A percentile compares a stretch with the other conserved stretches of the same genome.
Conservation (phyloP, 495 filamentous ascomycete genomes). For the Penicillium maclennaniae region DNA sequence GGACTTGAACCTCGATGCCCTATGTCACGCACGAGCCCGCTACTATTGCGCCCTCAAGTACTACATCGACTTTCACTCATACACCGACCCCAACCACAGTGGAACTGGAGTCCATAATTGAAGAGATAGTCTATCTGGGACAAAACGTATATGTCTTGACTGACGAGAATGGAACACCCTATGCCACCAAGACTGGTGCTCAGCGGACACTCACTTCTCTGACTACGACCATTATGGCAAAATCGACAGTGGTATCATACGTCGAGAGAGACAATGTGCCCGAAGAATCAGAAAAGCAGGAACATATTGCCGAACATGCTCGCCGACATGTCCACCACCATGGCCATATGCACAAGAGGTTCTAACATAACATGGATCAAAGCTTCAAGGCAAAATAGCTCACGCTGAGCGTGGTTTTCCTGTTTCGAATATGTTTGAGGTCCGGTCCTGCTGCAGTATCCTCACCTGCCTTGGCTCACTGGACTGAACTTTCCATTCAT, state of each 20-base stretch:
- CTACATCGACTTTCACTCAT: conserved; percentile 15
- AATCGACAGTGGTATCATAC: conserved; percentile 25
- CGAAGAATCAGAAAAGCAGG: conserved; percentile 11
- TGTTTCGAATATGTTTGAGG: not conserved
- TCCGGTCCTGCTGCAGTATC: conserved; percentile 1
- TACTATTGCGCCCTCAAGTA: conserved; percentile 8
- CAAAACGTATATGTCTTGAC: conserved; percentile 36
- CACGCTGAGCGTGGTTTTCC: conserved; percentile 14
- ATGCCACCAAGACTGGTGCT: conserved; percentile 24
- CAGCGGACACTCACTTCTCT: conserved; percentile 21
- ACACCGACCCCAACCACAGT: conserved; percentile 28
- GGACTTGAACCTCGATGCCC: not conserved
- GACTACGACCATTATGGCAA: conserved; percentile 12
- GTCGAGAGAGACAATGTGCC: conserved; percentile 23
- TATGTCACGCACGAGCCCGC: not conserved
- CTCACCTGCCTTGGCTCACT: conserved; percentile 2
- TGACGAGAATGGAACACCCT: conserved; percentile 23
- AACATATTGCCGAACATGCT: conserved; percentile 9
- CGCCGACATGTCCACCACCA: conserved; percentile 25
- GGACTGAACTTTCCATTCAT: conserved; percentile 18
- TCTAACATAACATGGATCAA: conserved; percentile 6
- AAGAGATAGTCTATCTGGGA: conserved; percentile 37
- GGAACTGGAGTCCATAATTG: conserved; percentile 22
- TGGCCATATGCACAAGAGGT: conserved; percentile 20
- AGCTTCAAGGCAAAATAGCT: not conserved